These are phyloP conservation scores for Chaetomidium leptoderma DNA, from an alignment of 495 filamentous ascomycete species.

Conservation along the genomic window DNA sequence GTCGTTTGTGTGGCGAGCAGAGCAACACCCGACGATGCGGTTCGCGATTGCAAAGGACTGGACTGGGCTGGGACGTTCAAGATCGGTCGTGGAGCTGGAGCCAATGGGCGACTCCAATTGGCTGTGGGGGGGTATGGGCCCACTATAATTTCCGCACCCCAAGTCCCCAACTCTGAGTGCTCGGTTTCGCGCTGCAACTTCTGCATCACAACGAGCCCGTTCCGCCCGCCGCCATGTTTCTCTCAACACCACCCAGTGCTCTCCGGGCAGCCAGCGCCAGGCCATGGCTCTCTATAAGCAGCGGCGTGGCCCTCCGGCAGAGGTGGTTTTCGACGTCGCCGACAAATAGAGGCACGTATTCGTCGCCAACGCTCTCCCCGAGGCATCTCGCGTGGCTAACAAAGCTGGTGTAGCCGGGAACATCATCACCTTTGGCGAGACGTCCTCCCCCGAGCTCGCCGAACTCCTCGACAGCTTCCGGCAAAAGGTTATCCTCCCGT, in stretches of 20 bases:
- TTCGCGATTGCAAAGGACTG: background rate
- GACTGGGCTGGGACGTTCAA: background rate
- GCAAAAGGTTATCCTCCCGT: conserved; percentile 59
- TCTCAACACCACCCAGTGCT: conserved; percentile 13
- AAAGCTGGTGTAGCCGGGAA: conserved; percentile 11
- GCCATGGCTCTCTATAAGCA: conserved; percentile 14
- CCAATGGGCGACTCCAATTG: background rate
- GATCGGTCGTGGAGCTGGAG: background rate
- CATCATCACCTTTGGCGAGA: conserved; percentile 31
- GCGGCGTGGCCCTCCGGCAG: conserved; percentile 5
- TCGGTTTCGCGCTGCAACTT: background rate
- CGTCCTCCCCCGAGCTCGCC: conserved; percentile 37
- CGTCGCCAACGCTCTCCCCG: background rate
- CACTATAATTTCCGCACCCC: conserved; percentile 5
- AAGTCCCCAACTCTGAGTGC: background rate
- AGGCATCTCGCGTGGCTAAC: background rate
- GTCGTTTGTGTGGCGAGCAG: conserved; percentile 5
- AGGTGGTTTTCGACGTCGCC: conserved; percentile 27
- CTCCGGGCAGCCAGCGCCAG: conserved; percentile 22
- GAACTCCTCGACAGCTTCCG: conserved; percentile 51
- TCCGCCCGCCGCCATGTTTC: conserved; percentile 21
- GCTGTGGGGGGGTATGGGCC: background rate
- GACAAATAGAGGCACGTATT: conserved; percentile 21
- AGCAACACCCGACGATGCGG: background rate
- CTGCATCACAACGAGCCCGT: background rate